phyloP scores from a whole-genome alignment of 192 early-diverging fungal genomes.

The Spinellus fusiger region DNA sequence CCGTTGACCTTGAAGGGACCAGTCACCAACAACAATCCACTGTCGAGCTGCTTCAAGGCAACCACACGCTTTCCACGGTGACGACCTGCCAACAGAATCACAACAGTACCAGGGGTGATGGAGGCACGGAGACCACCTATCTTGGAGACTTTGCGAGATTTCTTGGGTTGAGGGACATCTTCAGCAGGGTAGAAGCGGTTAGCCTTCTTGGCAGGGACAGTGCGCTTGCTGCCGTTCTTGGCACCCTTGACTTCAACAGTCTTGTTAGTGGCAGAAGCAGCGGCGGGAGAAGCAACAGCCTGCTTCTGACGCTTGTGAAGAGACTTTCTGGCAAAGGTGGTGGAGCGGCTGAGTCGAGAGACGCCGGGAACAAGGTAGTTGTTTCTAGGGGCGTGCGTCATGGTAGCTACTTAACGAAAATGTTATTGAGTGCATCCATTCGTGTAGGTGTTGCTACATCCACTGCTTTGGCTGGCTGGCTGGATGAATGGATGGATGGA shows the following conservation, averaged over 20 bases:
- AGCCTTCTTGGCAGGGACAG: slow-evolving; percentile 65
- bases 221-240: slow-evolving; percentile 75
- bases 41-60: slow-evolving; percentile 93
- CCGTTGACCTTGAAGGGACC: slow-evolving; percentile 99
- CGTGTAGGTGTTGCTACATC: no score
- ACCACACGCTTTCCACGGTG: slow-evolving; percentile 99
- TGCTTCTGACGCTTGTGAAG: slow-evolving; percentile 85
- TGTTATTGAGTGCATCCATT: no score
- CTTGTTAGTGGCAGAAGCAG: slow-evolving; percentile 52
- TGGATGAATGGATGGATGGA: no score
- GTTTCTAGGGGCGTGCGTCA: slow-evolving; percentile 70
- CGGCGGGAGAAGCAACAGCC: slow-evolving; percentile 40
- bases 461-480: neutral
- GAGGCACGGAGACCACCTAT: slow-evolving; percentile 72
- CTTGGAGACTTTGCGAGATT: slow-evolving; percentile 70
- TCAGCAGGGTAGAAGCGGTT: slow-evolving; percentile 81
- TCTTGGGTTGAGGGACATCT: slow-evolving; percentile 75
- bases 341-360: slow-evolving; percentile 75
- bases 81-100: slow-evolving; percentile 92
- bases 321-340: slow-evolving; percentile 80
- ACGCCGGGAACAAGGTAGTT: slow-evolving; percentile 81
- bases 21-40: slow-evolving; percentile 93
- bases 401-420: slow-evolving; percentile 34
- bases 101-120: slow-evolving; percentile 97
- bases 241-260: slow-evolving; percentile 69